Evolutionary conservation across 1,139 yeast genomes (phyloP).

Genomic region (Candida freyschussii): DNA sequence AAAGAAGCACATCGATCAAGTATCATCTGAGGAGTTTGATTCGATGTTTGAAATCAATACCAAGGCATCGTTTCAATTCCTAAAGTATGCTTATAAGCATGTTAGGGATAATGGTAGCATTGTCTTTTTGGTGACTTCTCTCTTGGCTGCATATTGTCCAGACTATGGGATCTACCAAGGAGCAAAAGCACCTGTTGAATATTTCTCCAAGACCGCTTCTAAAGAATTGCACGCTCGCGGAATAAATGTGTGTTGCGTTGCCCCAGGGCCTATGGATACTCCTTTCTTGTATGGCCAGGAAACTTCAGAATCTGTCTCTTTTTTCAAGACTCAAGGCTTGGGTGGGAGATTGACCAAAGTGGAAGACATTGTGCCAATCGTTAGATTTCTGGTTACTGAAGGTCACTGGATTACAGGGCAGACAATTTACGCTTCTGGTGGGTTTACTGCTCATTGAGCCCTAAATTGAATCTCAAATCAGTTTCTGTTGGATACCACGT

Average conservation of each 20-base stretch:
- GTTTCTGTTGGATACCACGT: too few species aligned
- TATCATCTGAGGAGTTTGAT: conserved; percentile 50
- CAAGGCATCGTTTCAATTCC: conserved; percentile 57
- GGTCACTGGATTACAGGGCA: conserved; percentile 72
- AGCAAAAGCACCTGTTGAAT: conserved; percentile 58
- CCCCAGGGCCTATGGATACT: conserved; percentile 73
- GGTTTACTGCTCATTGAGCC: conserved; percentile 47
- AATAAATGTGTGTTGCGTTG: conserved; percentile 53
- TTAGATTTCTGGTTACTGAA: conserved; percentile 56
- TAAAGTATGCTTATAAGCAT: conserved; percentile 50
- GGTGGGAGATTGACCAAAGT: conserved; percentile 51
- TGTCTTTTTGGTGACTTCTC: conserved; percentile 55
- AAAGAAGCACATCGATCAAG: conserved; percentile 51
- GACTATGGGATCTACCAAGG: conserved; percentile 56
- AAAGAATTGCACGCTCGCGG: conserved; percentile 47
- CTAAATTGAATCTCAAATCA: too few species aligned
- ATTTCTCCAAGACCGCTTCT: conserved; percentile 51
- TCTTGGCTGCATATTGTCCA: conserved; percentile 62
- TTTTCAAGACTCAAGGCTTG: conserved; percentile 46
- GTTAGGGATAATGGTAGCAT: conserved; percentile 51
- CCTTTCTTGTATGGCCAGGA: conserved; percentile 65
- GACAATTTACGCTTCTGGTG: conserved; percentile 60
- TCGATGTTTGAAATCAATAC: conserved; percentile 49
- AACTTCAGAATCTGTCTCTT: conserved; percentile 46
- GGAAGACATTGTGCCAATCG: conserved; percentile 59